phyloP scores from a whole-genome alignment of 2,329 filamentous ascomycete genomes.

The Epichloe baconii region DNA sequence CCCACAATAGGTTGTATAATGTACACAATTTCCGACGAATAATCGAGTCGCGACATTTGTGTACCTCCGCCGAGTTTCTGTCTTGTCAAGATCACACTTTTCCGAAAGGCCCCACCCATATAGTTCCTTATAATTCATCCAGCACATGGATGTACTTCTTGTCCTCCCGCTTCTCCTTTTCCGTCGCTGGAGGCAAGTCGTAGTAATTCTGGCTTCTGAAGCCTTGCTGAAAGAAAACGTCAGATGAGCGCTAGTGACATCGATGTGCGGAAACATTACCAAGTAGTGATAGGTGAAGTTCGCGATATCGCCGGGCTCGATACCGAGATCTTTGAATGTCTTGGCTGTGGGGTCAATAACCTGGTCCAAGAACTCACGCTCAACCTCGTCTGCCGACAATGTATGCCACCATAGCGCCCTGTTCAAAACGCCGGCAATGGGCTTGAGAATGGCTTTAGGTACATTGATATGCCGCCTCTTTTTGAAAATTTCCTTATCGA shows the following conservation, averaged over 20 bases:
- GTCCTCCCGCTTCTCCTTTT: slow-evolving; percentile 88
- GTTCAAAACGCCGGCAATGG: slow-evolving; percentile 62
- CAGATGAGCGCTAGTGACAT: slow-evolving; percentile 11
- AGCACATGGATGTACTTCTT: slow-evolving; percentile 94
- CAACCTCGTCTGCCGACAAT: slow-evolving; percentile 70
- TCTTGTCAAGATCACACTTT: not conserved
- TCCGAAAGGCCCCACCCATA: not conserved
- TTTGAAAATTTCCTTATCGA: slow-evolving; percentile 92
- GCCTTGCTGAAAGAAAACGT: slow-evolving; percentile 51
- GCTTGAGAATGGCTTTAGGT: slow-evolving; percentile 68
- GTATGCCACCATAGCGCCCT: slow-evolving; percentile 80
- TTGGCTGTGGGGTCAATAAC: slow-evolving; percentile 81
- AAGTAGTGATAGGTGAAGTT: slow-evolving; percentile 89
- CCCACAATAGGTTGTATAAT: not conserved
- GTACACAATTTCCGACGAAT: not conserved
- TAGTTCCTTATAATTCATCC: slow-evolving; percentile 55
- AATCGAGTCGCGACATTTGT: not conserved
- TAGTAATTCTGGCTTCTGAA: slow-evolving; percentile 83
- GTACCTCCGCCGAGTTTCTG: not conserved
- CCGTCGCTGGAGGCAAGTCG: slow-evolving; percentile 86
- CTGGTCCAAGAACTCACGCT: slow-evolving; percentile 89
- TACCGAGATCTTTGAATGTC: slow-evolving; percentile 87
- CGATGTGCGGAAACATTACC: slow-evolving; percentile 40
- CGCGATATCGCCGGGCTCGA: slow-evolving; percentile 75
- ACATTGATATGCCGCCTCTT: slow-evolving; percentile 82